Percentiles rank a stretch among this genome's conserved stretches.
phyloP scores from a whole-genome alignment of 192 early-diverging fungal species.

The Linnemannia hyalina region DNA sequence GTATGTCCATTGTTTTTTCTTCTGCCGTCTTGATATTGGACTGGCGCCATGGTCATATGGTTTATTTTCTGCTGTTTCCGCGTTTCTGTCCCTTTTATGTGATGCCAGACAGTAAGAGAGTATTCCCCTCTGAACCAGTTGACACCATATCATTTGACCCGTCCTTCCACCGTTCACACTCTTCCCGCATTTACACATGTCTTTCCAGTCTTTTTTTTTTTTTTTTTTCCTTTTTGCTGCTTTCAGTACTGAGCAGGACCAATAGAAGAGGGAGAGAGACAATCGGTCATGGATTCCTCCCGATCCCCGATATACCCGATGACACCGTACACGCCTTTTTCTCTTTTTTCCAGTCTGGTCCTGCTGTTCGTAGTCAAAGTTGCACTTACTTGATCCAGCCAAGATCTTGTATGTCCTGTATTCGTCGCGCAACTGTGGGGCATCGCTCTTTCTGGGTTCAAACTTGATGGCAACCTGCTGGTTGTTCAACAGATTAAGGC shows the following conservation, averaged over 20 bases:
- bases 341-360: slow-evolving; percentile 15
- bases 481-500: slow-evolving; percentile 90
- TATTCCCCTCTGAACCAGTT: neutral
- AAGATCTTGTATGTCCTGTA: slow-evolving; percentile 96
- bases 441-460: slow-evolving; percentile 95
- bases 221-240: neutral
- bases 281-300: neutral
- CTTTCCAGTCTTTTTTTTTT: neutral
- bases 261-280: neutral
- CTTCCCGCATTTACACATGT: slow-evolving; percentile 5
- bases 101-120: neutral
- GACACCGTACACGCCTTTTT: neutral
- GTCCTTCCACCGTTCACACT: neutral
- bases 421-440: slow-evolving; percentile 97
- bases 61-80: neutral
- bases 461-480: slow-evolving; percentile 98
- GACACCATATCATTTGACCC: slow-evolving; percentile 4
- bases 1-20: neutral
- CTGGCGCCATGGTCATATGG: neutral
- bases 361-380: slow-evolving; percentile 6
- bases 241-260: neutral
- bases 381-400: slow-evolving; percentile 69
- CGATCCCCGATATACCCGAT: neutral
- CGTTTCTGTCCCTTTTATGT: neutral
- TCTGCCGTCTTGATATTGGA: neutral